Percentiles rank a stretch among this genome's conserved stretches.
Evolutionary conservation across 1,284 basidiomycete genomes (phyloP).

Genomic region (Marasmius tenuissimus): DNA sequence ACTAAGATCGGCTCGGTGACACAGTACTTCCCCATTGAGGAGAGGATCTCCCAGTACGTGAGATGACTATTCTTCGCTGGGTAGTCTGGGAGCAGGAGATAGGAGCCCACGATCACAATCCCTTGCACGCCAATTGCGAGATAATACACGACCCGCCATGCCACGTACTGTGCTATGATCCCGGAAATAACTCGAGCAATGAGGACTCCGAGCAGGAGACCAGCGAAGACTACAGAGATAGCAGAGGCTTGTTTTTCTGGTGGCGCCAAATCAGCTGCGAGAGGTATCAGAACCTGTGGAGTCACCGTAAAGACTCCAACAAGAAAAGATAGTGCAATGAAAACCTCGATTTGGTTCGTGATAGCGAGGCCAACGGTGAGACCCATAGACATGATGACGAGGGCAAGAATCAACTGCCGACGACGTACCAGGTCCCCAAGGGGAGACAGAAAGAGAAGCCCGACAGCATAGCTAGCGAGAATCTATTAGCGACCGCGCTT

Average conservation of each 20-base stretch:
- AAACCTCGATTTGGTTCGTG: slow-evolving; percentile 38
- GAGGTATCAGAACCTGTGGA: slow-evolving; percentile 46
- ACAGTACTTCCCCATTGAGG: slow-evolving; percentile 65
- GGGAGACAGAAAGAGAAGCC: slow-evolving; percentile 51
- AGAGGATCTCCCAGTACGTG: slow-evolving; percentile 61
- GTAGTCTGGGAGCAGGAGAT: slow-evolving; percentile 66
- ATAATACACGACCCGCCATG: slow-evolving; percentile 69
- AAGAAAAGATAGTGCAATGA: slow-evolving; percentile 48
- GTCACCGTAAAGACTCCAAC: slow-evolving; percentile 43
- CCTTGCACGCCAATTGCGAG: slow-evolving; percentile 60
- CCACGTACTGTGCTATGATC: slow-evolving; percentile 58
- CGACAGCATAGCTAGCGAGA: slow-evolving; percentile 39
- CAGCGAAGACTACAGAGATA: slow-evolving; percentile 50
- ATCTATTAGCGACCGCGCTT: not conserved
- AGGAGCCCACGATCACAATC: slow-evolving; percentile 51
- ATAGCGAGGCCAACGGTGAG: slow-evolving; percentile 49
- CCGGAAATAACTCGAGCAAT: slow-evolving; percentile 68
- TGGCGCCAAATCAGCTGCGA: slow-evolving; percentile 54
- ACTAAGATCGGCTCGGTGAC: slow-evolving; percentile 70
- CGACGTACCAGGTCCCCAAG: slow-evolving; percentile 54
- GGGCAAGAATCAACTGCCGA: slow-evolving; percentile 46
- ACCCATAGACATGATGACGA: slow-evolving; percentile 35
- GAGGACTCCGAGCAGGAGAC: slow-evolving; percentile 71
- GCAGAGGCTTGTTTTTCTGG: slow-evolving; percentile 45
- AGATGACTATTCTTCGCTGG: slow-evolving; percentile 61